Base-by-base conservation (phyloP, 83 land plant species). In the Larix sibirica region DNA sequence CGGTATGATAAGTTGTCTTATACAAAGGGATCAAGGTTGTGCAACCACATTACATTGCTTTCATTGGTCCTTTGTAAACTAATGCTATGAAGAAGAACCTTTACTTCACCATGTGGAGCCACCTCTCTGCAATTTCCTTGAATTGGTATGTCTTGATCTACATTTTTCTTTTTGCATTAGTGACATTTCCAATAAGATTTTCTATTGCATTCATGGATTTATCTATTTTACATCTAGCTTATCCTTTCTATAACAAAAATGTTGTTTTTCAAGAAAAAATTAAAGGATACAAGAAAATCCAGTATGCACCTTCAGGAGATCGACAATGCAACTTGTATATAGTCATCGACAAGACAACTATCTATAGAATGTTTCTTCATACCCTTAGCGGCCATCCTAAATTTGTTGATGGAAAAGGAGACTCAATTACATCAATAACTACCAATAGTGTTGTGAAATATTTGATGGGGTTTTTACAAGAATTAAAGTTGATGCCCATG, bases 21-120 rank as follows among this genome's bases (percentile, higher is more conserved):
- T 97, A 33, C 97, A 97, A 78, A 88, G 99, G 68, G 99, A 97
- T 84, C 97, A 97, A 89, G 99, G 99, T 31, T 86, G 98, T 26
- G 82, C 95, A 23, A 98, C 99, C 21, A 95, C 91, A 85, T 89
- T 96, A 59, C 99, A 97, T 82, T 97, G 96, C 74, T 97, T 97
- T 79, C 88, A 94, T 68, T 97, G 98, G 99, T 90, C 96, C 59
- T 64, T 88, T 16, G 96, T 91, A 47, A 88, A 86, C 79, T 81
- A 79, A 8, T 83, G 88, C 81, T 97, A 88, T 86, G 90, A 87
- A 68, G 99, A 97, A 83, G 99, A 97, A 80, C 96, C 99, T 84
- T 88, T 93, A 40, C 81, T 95, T 76, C 97, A 97, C 74, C 99
- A 97, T 82, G 81, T 97, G 85, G 97, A 97, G 80, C 97, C 99